phyloP scores from a whole-genome alignment of 2,329 filamentous ascomycete species.

The Botrytis elliptica region DNA sequence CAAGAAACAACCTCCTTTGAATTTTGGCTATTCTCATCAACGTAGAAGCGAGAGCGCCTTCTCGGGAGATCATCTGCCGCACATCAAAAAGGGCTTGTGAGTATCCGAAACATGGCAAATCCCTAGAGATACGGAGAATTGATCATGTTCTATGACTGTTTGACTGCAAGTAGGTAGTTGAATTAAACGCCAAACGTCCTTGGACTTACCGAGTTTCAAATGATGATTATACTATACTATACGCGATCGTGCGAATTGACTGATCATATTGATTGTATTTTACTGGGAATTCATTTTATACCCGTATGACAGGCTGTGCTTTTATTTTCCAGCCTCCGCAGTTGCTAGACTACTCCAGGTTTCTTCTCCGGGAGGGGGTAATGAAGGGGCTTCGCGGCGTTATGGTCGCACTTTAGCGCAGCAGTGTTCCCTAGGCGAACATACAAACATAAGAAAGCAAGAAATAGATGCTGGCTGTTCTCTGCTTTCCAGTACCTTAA shows the following conservation, averaged over 20 bases:
- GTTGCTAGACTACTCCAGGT: conserved; percentile 22
- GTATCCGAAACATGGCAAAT: conserved; percentile 21
- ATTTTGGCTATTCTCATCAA: conserved; percentile 13
- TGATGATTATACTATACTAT: neutral
- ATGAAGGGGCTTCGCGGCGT: conserved; percentile 23
- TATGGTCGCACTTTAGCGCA: conserved; percentile 15
- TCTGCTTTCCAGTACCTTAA: neutral
- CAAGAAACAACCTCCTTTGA: neutral
- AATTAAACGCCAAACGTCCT: conserved; percentile 8
- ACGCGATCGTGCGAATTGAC: conserved; percentile 14
- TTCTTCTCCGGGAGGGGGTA: conserved; percentile 19
- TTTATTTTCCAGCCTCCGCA: conserved; percentile 2
- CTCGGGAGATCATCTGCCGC: conserved; percentile 32
- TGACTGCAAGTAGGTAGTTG: conserved; percentile 2
- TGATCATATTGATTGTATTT: neutral
- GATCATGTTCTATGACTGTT: conserved; percentile 14
- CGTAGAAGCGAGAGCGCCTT: conserved; percentile 21
- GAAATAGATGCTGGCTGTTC: neutral
- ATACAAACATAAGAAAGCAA: neutral
- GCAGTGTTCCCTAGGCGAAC: neutral
- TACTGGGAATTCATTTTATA: neutral
- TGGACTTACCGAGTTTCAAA: conserved; percentile 14
- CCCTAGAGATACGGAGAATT: conserved; percentile 17
- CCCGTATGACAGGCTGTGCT: neutral
- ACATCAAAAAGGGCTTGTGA: conserved; percentile 23